Percentiles rank a stretch among this genome's conserved stretches.
Conservation (phyloP, 495 filamentous ascomycete genomes). For the Penicillium steckii region DNA sequence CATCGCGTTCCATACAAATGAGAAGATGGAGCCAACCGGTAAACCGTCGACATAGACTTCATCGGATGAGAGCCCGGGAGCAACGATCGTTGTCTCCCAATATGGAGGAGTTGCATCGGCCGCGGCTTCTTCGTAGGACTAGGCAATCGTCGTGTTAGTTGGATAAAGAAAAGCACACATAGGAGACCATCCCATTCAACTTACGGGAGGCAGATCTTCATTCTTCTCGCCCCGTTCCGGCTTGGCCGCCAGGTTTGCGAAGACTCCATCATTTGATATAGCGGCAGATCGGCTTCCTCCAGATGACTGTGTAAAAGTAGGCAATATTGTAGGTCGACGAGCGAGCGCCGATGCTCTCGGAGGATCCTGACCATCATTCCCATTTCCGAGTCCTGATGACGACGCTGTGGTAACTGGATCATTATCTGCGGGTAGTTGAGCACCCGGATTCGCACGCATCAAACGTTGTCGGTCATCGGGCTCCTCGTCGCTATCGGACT, state of each 20-base stretch:
- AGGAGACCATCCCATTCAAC: too few relatives aligned
- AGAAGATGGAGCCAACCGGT: constrained; percentile 92
- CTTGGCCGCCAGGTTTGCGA: constrained; percentile 91
- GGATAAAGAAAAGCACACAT: too few relatives aligned
- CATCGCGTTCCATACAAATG: constrained; percentile 97
- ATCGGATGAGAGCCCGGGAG: constrained; percentile 79
- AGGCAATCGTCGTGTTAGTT: constrained; percentile 19
- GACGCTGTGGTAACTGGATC: constrained; percentile 27
- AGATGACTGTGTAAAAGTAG: constrained; percentile 41
- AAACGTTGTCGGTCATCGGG: constrained; percentile 82
- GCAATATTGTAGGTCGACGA: constrained; percentile 53
- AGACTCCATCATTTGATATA: constrained; percentile 82
- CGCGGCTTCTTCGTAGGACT: constrained; percentile 98
- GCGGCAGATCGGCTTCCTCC: constrained; percentile 50
- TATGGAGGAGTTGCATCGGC: constrained; percentile 96
- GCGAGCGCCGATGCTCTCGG: constrained; percentile 28
- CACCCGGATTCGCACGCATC: constrained; percentile 66
- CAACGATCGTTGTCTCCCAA: constrained; percentile 97
- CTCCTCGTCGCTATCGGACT: constrained; percentile 67
- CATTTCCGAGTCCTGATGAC: constrained; percentile 36
- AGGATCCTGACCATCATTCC: constrained; percentile 22
- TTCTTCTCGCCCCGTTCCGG: constrained; percentile 80
- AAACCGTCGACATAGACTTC: constrained; percentile 97
- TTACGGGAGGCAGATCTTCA: constrained; percentile 86
- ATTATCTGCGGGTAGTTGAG: constrained; percentile 31